Evolutionary conservation across 192 early-diverging fungal genomes (phyloP), one percentile per base, ranked within the genome.

Genomic region (Allomyces macrogynus): DNA sequence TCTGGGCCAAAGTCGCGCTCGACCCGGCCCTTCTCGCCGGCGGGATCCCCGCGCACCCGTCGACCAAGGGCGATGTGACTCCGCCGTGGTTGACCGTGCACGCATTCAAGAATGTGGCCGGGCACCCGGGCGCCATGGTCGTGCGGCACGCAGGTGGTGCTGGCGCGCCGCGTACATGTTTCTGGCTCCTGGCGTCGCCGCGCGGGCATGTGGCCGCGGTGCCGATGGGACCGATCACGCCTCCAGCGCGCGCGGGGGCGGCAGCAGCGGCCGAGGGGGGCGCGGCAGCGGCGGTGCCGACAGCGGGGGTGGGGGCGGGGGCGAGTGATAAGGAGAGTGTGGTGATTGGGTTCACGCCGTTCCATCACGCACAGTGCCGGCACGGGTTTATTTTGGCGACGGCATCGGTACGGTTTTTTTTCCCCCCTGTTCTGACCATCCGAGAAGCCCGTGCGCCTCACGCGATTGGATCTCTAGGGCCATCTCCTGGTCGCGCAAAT

Each of bases 321-420:
- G 88, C 90, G 4, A 83, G 87, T 76, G 71, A 76, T 25, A 76
- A 80, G 1, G 87, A 89, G 63, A 83, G 84, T 20, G 75, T 67
- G 20, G 74, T 93, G 11, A 70, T 66, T 60, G 76, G 74, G n/a
- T 91, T 93, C 70, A 78, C 86, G 9, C 77, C 79, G 32, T 83
- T 93, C 67, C 79, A 91, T 67, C 88, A 88, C 67, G 73, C 86
- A n/a, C 85, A 89, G 69, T 81, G 82, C 24, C 74, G 75, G n/a
- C 67, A 84, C 65, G 89, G 89, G 10, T 91, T 93, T 67, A 74
- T 86, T 27, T 42, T 18, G n/a, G 61, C 42, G 18, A 23, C 2
- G 64, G 67, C 43, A 71, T 61, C 54, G 63, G 26, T 1, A 23
- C 18, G 66, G 25, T 67, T 10, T 61, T 23, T 63, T 0, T 74